A percentile compares a stretch with the other conserved stretches of the same genome.
Evolutionary conservation across 1,284 basidiomycete species (phyloP).

Genomic region (Boletus nobilissimus): DNA sequence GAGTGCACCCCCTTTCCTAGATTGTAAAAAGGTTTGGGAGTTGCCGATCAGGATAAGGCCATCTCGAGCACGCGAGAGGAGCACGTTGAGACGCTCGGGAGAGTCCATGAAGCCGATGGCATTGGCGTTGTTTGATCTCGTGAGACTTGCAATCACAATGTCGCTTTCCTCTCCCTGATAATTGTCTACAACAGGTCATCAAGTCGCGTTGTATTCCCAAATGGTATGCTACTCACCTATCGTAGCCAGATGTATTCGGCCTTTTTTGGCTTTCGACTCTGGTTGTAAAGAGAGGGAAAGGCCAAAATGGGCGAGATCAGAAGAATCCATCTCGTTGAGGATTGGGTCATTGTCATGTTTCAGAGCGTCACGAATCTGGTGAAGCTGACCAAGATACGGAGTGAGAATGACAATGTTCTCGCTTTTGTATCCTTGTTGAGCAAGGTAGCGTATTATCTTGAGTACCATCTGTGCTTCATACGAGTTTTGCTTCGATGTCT

Average conservation of each 20-base stretch:
- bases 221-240: conserved; percentile 58
- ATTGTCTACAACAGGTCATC: conserved; percentile 55
- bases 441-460: conserved; percentile 71
- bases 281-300: background rate
- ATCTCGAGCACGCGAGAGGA: conserved; percentile 71
- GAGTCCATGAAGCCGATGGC: conserved; percentile 75
- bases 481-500: conserved; percentile 66
- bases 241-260: conserved; percentile 62
- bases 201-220: too few relatives aligned
- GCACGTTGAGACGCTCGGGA: conserved; percentile 72
- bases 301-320: conserved; percentile 35
- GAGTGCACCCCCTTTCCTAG: conserved; percentile 60
- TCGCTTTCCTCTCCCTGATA: conserved; percentile 77
- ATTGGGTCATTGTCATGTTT: conserved; percentile 63
- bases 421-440: conserved; percentile 70
- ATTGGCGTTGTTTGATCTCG: conserved; percentile 61
- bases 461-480: conserved; percentile 68
- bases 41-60: conserved; percentile 73
- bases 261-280: conserved; percentile 2
- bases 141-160: conserved; percentile 69
- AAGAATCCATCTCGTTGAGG: conserved; percentile 67
- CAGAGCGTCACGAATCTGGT: conserved; percentile 56
- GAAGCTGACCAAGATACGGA: conserved; percentile 72
- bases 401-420: conserved; percentile 70
- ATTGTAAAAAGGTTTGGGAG: conserved; percentile 61